Percentiles rank a stretch among this genome's conserved stretches.
Evolutionary conservation across 768 basidiomycete species (phyloP).

Genomic region (Royoungia palumana): DNA sequence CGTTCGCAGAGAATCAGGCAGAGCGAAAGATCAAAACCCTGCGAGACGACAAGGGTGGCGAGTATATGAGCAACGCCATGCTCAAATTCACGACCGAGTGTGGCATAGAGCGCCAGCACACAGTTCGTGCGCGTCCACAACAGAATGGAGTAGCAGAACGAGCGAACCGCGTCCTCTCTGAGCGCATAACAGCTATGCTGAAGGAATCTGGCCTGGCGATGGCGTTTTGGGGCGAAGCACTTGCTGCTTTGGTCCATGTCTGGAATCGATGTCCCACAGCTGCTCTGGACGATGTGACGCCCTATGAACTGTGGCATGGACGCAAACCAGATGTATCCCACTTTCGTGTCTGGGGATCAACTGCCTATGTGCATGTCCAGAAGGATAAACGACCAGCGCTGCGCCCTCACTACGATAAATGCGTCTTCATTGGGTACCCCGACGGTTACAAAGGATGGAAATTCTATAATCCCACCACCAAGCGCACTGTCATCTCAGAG

Average conservation of each 20-base stretch:
- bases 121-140: neutral
- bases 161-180: no score
- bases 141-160: no score
- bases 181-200: no score
- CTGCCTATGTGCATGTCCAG: neutral
- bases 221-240: no score
- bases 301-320: neutral
- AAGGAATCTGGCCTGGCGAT: no score
- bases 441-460: neutral
- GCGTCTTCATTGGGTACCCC: neutral
- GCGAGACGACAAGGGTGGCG: constrained; percentile 29
- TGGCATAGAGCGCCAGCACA: neutral
- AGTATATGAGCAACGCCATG: constrained; percentile 31
- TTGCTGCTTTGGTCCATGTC: no score
- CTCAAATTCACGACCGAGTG: constrained; percentile 5
- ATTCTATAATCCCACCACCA: no score
- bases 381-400: neutral
- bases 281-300: neutral
- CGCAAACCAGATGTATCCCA: neutral
- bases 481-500: constrained; percentile 15
- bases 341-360: neutral
- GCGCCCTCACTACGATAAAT: neutral
- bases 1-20: constrained; percentile 27
- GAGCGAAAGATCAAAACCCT: constrained; percentile 14
- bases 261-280: no score